Evolutionary conservation across 2,329 filamentous ascomycete genomes (phyloP), one percentile per base, ranked within the genome.

Genomic region (Zymoseptoria brevis): DNA sequence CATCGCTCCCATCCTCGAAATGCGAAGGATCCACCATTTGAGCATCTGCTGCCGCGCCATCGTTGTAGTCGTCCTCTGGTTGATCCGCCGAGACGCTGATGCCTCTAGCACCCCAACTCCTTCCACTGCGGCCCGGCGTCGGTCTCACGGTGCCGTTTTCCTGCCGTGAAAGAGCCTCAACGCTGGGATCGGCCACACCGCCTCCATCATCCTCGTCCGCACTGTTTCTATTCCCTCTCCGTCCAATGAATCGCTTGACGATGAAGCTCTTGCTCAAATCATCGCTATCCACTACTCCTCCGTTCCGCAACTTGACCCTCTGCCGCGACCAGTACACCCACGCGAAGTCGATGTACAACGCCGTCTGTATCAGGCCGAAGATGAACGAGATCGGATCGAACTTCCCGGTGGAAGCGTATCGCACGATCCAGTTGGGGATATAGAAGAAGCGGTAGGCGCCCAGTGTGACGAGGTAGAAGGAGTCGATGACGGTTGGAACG

Each of bases 241-340:
- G 81, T 57, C 88, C 89, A 61, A 96, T 86, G 64, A 96, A 85
- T 55, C 86, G 84, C 64, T 84, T 84, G 8, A 96, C 83, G 26
- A 97, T 79, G 86, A 91, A 96, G 63, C 91, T 89, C 58, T 89
- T 86, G 64, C 86, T 83, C 71, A 96, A 80, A 72, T 97, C 93
- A 65, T 96, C 92, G 3, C 87, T 87, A 71, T 97, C 93, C 13
- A 97, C 90, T 19, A 96, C 81, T 6, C 90, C 90, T 51, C 93
- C 93, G 65, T 85, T 87, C 62, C 93, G 84, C 16, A 97, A 85
- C 85, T 96, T 96, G 70, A 97, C 91, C 59, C 92, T 85, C 77
- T 96, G 93, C 64, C 93, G 84, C 9, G 88, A 89, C 78, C 89
- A 96, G 79, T 97, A 97, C 1, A 97, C 91, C 91, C 92, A 96